A percentile compares a stretch with the other conserved stretches of the same genome.
phyloP scores from a whole-genome alignment of 2,329 filamentous ascomycete genomes.

The Trichothecium sympodiale region DNA sequence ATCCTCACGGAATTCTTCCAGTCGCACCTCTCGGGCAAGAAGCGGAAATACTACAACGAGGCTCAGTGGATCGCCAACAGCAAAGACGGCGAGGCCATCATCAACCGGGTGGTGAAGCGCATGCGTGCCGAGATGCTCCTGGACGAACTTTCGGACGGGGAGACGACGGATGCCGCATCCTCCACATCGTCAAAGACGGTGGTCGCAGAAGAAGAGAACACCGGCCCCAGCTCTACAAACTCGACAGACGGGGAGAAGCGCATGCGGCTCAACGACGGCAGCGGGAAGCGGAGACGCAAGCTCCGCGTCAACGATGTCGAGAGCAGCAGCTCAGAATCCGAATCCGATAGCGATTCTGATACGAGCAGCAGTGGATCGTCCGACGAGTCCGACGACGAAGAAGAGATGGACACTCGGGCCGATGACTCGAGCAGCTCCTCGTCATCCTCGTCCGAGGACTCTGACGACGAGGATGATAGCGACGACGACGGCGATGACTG shows the following conservation, averaged over 20 bases:
- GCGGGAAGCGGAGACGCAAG: slow-evolving; percentile 41
- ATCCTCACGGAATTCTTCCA: slow-evolving; percentile 39
- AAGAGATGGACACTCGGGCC: slow-evolving; percentile 9
- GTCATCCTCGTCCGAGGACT: slow-evolving; percentile 25
- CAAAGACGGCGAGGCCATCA: slow-evolving; percentile 34
- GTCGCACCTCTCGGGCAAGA: slow-evolving; percentile 21
- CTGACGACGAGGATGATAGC: slow-evolving; percentile 19
- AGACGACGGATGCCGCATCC: slow-evolving; percentile 21
- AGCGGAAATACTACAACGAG: slow-evolving; percentile 42
- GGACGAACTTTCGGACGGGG: slow-evolving; percentile 40
- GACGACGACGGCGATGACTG: slow-evolving; percentile 6
- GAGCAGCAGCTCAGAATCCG: slow-evolving; percentile 26
- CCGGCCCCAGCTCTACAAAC: slow-evolving; percentile 8
- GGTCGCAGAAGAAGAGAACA: slow-evolving; percentile 16
- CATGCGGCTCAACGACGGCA: slow-evolving; percentile 32
- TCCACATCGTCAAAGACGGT: slow-evolving; percentile 17
- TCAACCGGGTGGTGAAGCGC: slow-evolving; percentile 48
- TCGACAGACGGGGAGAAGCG: slow-evolving; percentile 21
- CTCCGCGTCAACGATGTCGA: slow-evolving; percentile 34
- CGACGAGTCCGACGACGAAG: slow-evolving; percentile 22
- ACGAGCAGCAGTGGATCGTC: slow-evolving; percentile 25
- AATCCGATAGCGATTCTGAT: slow-evolving; percentile 18
- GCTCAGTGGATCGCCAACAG: slow-evolving; percentile 37
- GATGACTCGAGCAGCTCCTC: slow-evolving; percentile 28
- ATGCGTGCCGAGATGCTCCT: slow-evolving; percentile 51